Base-by-base conservation (phyloP, 345 rosid genomes). In the Eucalyptus curtisii region DNA sequence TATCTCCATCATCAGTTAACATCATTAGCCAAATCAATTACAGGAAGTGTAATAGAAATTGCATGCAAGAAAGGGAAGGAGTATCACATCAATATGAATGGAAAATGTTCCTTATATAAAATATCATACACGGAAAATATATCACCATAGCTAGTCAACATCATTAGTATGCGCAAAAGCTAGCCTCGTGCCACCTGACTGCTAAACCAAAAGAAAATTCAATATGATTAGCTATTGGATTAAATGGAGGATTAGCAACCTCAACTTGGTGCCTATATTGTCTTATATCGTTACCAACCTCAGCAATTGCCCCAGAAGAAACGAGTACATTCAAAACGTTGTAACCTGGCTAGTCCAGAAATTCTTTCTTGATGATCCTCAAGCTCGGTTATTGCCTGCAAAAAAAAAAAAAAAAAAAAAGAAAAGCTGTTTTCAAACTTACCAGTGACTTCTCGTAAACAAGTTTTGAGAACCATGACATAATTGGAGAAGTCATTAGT, bases 301-400 rank as follows among this genome's bases (percentile, higher is more conserved):
- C 92, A 59, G 91, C 89, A 91, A 93, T 95, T 82, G 91, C 93
- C 59, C 95, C 95, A 30, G 94, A 91, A 64, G 94, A 94, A 45
- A 94, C 91, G 40, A 93, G 90, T 59, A 89, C 71, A 87, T 90
- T 88, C 76, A 93, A 89, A 53, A 68, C 79, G 44, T 86, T 82
- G 13, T 95, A 92, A 89, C 93, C 93, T 31, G 86, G 93, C 92
- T 42, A 93, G 93, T 52, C 91, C 93, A 44, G 92, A 90, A 88
- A 95, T 89, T 80, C 92, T 89, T 61, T 90, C 88, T 37, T 86
- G 66, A 85, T 94, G 94, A 40, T 95, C 93, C 42, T 81, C 86
- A 50, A 94, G 93, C 89, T 90, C 91, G 87, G 91, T 71, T 87
- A 82, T 89, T 44, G 90, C 91, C 96, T 94, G 91, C 87, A 61